phyloP scores from a whole-genome alignment of 73 alveolate species.

The Paramecium sonneborni region DNA sequence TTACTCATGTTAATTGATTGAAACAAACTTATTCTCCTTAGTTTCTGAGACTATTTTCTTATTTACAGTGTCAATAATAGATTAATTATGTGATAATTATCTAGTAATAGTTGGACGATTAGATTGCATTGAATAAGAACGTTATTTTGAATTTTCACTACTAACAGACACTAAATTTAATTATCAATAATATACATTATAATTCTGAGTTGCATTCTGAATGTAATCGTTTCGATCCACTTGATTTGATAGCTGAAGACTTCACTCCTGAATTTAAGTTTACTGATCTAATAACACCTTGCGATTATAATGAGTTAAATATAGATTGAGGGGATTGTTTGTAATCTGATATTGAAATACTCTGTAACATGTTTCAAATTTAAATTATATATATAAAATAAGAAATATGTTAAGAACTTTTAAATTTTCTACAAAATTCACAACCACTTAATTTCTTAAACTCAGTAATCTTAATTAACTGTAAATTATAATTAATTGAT shows the following conservation, averaged over 20 bases:
- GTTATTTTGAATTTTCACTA: conserved; percentile 14
- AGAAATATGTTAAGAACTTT: conserved; percentile 7
- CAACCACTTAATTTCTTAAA: background rate
- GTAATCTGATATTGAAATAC: conserved; percentile 18
- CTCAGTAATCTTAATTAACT: background rate
- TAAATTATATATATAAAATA: background rate
- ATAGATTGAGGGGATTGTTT: conserved; percentile 9
- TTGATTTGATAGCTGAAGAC: background rate
- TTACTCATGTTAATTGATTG: background rate
- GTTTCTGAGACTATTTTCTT: background rate
- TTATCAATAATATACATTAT: background rate
- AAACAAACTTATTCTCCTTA: conserved; percentile 9
- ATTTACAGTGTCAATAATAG: background rate
- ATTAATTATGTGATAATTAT: background rate
- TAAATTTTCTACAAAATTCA: background rate
- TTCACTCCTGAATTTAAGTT: conserved; percentile 20
- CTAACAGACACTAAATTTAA: background rate
- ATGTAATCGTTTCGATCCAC: conserved; percentile 10
- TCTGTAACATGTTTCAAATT: conserved; percentile 42
- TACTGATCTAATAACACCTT: conserved; percentile 16
- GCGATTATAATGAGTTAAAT: conserved; percentile 18
- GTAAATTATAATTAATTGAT: background rate
- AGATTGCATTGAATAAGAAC: background rate
- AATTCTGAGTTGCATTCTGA: conserved; percentile 24
- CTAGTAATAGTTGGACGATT: conserved; percentile 9